These are phyloP conservation scores for Psidium friedrichsthalianum DNA, from an alignment of 345 rosid genomes.

Conservation along the genomic window DNA sequence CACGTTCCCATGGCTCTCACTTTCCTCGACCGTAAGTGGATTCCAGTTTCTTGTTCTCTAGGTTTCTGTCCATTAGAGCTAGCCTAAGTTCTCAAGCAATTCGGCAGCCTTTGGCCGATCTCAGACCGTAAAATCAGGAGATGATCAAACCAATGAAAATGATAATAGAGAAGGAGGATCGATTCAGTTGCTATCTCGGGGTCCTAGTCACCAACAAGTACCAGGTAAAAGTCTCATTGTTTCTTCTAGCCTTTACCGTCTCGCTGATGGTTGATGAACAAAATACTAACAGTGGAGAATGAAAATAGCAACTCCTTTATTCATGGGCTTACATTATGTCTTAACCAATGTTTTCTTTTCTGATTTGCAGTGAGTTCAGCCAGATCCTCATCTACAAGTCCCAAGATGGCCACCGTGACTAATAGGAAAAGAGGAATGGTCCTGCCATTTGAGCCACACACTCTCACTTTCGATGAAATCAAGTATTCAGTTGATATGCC, in stretches of 20 bases:
- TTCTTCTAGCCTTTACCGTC: neutral
- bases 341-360: neutral
- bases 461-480: constrained; percentile 36
- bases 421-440: constrained; percentile 44
- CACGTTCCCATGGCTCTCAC: constrained; percentile 20
- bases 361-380: neutral
- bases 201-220: constrained; percentile 1
- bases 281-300: neutral
- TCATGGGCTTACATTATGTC: neutral
- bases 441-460: constrained; percentile 45
- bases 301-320: neutral
- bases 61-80: neutral
- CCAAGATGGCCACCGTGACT: neutral
- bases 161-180: constrained; percentile 10
- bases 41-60: neutral
- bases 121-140: constrained; percentile 35
- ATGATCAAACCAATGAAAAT: constrained; percentile 16
- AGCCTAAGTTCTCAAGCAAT: neutral
- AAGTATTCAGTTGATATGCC: constrained; percentile 52
- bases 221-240: constrained; percentile 3
- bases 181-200: constrained; percentile 10
- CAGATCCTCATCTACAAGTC: neutral
- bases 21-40: constrained; percentile 24
- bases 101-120: constrained; percentile 48
- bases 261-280: neutral